Base-by-base conservation (phyloP, 768 basidiomycete species). In the Cantharellus anzutake region DNA sequence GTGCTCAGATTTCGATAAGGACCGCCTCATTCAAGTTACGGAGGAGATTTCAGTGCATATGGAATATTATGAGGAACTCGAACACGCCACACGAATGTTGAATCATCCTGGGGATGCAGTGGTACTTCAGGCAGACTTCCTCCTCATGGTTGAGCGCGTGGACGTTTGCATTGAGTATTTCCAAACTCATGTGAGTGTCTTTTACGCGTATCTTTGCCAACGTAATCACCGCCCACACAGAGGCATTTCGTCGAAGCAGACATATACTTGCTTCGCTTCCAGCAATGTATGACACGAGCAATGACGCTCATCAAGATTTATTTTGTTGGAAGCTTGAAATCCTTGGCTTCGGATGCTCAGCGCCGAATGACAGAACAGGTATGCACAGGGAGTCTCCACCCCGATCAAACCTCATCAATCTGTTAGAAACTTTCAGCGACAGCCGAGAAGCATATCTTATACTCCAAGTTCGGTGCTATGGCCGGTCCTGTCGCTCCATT, bases 301-400 rank as follows among this genome's bases (percentile, higher is more conserved):
- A 97, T 98, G 94, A 98, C 93, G 0, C 77, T 99, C 51, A 89
- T 98, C 73, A 94, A 88, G 71, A 93, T 98, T 82, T 92, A 86
- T 71, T 97, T 96, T 66, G 82, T 94, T 3, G 84, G 83, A 3
- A 84, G 86, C 4, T 73, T 98, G 3, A 77, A 84, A 44, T 81
- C 84, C 0, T 75, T 96, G 5, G 80, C 85, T 1, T 72, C 78
- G 3, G 94, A 98, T 65, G 78, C 94, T 29, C 77, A 78, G 1
- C 84, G 78, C 65, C 78, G 85, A 5, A 68, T 93, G 51, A 75
- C 75, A 2, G 90, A 93, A 61, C 86, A 84, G 75, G 87, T 83
- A 60, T 14, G 67, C 57, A 1, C 53, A 51, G 55, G 20, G 5
- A 16, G 3, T 3, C 55, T 34, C 61, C 55, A 42, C 53, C 38